These are phyloP conservation scores for Phytophthora rubi DNA, from an alignment of 352 stramenopile species.

Conservation along the genomic window DNA sequence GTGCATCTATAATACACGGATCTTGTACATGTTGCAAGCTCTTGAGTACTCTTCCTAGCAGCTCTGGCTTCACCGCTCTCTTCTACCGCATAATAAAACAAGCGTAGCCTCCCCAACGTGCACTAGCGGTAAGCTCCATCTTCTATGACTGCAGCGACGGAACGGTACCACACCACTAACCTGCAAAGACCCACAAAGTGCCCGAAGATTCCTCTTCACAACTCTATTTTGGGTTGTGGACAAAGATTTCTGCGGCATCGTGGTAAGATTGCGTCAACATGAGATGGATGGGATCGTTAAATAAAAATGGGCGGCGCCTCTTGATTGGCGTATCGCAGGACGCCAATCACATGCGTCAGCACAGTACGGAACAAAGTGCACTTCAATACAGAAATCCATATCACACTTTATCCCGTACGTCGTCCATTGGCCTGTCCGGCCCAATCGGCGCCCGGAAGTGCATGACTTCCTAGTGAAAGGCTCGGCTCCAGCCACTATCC, in stretches of 20 bases:
- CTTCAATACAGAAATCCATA: neutral
- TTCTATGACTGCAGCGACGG: neutral
- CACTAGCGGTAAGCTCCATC: neutral
- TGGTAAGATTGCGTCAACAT: constrained; percentile 12
- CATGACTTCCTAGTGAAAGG: neutral
- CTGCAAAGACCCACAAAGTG: neutral
- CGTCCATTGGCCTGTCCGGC: neutral
- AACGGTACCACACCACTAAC: neutral
- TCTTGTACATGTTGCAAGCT: too few species aligned
- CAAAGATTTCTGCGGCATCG: constrained; percentile 9
- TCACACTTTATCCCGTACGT: neutral
- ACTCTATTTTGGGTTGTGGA: neutral
- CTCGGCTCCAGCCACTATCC: constrained; percentile 4
- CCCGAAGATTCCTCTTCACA: neutral
- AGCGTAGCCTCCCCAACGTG: too few species aligned
- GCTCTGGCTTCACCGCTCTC: too few species aligned
- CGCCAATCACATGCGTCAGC: constrained; percentile 3
- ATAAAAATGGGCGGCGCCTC: neutral
- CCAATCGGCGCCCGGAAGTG: neutral
- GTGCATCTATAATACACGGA: too few species aligned
- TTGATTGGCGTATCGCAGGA: constrained; percentile 11
- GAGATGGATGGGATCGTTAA: constrained; percentile 4
- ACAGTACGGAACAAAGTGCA: neutral
- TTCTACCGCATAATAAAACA: too few species aligned
- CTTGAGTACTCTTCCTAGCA: too few species aligned